Percentiles rank a stretch among this genome's conserved stretches.
Conservation (phyloP, 2,329 filamentous ascomycete genomes). For the Verticillium nubilum region DNA sequence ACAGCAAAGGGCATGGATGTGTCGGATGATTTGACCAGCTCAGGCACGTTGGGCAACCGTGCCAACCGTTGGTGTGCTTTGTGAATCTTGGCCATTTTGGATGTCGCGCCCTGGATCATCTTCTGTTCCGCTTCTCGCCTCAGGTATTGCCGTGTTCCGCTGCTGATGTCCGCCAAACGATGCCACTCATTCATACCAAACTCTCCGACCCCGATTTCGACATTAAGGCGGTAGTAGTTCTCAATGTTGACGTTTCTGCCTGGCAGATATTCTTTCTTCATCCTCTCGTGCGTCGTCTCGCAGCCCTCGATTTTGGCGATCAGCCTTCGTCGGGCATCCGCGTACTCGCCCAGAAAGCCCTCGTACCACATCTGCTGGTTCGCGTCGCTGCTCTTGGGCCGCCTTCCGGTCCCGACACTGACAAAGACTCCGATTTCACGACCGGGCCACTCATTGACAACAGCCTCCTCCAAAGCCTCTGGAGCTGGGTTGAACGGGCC, state of each 20-base stretch:
- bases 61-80: conserved; percentile 67
- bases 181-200: conserved; percentile 99
- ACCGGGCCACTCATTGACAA: conserved; percentile 90
- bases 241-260: conserved; percentile 78
- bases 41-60: conserved; percentile 34
- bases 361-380: conserved; percentile 86
- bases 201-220: conserved; percentile 91
- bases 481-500: conserved; percentile 91
- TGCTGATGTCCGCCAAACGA: conserved; percentile 90
- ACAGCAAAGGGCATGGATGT: conserved; percentile 44
- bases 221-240: conserved; percentile 94
- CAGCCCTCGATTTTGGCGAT: conserved; percentile 94
- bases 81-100: conserved; percentile 79
- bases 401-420: conserved; percentile 89
- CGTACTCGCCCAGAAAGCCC: conserved; percentile 86
- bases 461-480: conserved; percentile 81
- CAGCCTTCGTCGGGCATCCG: conserved; percentile 77
- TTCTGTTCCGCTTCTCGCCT: conserved; percentile 65
- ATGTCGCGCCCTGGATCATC: conserved; percentile 70
- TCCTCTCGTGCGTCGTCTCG: conserved; percentile 81
- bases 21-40: conserved; percentile 35
- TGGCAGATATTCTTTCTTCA: conserved; percentile 72
- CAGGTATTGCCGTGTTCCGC: conserved; percentile 81
- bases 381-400: conserved; percentile 59
- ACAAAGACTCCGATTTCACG: conserved; percentile 88